Percentiles rank a stretch among this genome's conserved stretches.
These are phyloP conservation scores for Senna tora DNA, from an alignment of 306 rosid genomes.

Conservation along the genomic window DNA sequence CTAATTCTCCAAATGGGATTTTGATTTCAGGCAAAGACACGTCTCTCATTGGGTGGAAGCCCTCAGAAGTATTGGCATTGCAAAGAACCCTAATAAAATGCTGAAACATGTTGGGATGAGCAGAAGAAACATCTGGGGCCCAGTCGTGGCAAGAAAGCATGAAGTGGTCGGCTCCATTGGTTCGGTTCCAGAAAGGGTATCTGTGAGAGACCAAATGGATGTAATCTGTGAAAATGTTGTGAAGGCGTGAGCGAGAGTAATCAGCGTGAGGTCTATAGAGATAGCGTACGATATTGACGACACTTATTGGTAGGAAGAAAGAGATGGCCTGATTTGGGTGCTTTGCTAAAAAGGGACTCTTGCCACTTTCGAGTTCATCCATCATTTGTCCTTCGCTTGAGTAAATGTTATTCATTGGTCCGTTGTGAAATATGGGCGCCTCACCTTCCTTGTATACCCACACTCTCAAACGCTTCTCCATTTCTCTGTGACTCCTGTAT, in stretches of 20 bases:
- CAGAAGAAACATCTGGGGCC: slow-evolving; percentile 39
- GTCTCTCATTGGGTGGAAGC: slow-evolving; percentile 30
- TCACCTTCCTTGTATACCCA: slow-evolving; percentile 47
- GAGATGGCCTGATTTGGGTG: slow-evolving; percentile 24
- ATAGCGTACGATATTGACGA: slow-evolving; percentile 20
- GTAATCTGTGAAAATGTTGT: slow-evolving; percentile 36
- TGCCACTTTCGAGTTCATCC: slow-evolving; percentile 37
- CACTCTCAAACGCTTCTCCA: slow-evolving; percentile 37
- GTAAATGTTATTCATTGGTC: slow-evolving; percentile 42
- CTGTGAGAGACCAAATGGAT: slow-evolving; percentile 8
- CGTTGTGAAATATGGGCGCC: slow-evolving; percentile 35
- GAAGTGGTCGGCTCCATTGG: slow-evolving; percentile 39
- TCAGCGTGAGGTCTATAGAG: slow-evolving; percentile 34
- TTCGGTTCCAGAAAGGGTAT: slow-evolving; percentile 34
- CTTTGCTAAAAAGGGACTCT: slow-evolving; percentile 28
- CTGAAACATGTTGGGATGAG: slow-evolving; percentile 22
- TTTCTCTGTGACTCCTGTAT: slow-evolving; percentile 32
- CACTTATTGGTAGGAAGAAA: slow-evolving; percentile 28
- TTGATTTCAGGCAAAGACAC: slow-evolving; percentile 39
- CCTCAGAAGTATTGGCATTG: slow-evolving; percentile 41
- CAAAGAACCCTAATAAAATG: slow-evolving; percentile 35
- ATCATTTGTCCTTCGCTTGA: slow-evolving; percentile 38
- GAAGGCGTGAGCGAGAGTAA: slow-evolving; percentile 41
- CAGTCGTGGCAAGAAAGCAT: slow-evolving; percentile 45
- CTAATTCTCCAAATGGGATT: background rate